Conservation (phyloP, 768 basidiomycete species). For the Leccinum longicurvipes region DNA sequence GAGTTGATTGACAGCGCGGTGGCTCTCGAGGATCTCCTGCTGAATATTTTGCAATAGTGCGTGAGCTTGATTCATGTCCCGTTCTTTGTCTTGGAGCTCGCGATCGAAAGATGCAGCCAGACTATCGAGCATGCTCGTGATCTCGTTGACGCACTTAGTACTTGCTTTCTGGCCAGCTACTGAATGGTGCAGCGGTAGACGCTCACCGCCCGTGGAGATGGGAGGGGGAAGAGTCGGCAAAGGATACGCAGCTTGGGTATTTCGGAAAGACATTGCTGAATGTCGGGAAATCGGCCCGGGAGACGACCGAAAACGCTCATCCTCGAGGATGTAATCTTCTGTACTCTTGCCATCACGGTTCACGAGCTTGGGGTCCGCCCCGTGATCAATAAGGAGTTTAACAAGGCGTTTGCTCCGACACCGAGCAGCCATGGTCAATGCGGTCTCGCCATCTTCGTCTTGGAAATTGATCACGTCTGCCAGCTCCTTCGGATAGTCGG, state of each 20-base stretch:
- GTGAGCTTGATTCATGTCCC: slow-evolving; percentile 87
- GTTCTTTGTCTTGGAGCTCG: slow-evolving; percentile 88
- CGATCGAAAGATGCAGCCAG: slow-evolving; percentile 89
- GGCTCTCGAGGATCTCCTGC: slow-evolving; percentile 84
- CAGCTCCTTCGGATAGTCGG: slow-evolving; percentile 92
- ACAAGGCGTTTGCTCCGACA: slow-evolving; percentile 95
- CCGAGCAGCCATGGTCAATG: slow-evolving; percentile 92
- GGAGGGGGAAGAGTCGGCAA: slow-evolving; percentile 43
- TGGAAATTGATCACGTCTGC: slow-evolving; percentile 99
- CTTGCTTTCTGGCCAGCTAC: slow-evolving; percentile 82
- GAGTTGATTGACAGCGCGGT: slow-evolving; percentile 69
- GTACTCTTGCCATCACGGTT: slow-evolving; percentile 96
- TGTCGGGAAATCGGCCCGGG: slow-evolving; percentile 73
- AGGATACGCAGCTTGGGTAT: slow-evolving; percentile 52
- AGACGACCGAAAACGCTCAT: slow-evolving; percentile 93
- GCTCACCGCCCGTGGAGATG: slow-evolving; percentile 47
- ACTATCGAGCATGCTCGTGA: slow-evolving; percentile 81
- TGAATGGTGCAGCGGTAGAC: slow-evolving; percentile 80
- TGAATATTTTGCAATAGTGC: slow-evolving; percentile 84
- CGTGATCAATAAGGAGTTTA: slow-evolving; percentile 92
- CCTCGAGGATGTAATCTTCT: slow-evolving; percentile 98
- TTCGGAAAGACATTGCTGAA: slow-evolving; percentile 68
- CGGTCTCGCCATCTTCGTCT: slow-evolving; percentile 98
- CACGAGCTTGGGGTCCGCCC: slow-evolving; percentile 90
- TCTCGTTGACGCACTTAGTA: slow-evolving; percentile 80